These are phyloP conservation scores for Moesziomyces parantarcticus DNA, from an alignment of 1,284 basidiomycete species.

Conservation along the genomic window DNA sequence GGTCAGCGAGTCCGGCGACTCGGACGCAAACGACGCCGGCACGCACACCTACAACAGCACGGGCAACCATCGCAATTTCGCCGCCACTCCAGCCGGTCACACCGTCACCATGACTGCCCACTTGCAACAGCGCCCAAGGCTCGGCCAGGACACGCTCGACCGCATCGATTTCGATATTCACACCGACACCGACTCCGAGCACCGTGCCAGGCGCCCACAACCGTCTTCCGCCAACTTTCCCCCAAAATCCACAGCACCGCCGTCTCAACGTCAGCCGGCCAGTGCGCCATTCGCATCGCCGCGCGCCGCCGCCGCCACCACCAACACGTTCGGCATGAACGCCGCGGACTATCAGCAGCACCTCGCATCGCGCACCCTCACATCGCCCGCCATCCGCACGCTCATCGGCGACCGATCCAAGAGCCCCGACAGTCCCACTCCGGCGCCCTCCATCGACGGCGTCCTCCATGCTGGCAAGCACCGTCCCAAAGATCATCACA, in stretches of 20 bases:
- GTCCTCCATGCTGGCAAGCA: conserved; percentile 23
- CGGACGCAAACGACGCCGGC: conserved; percentile 24
- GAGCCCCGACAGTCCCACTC: conserved; percentile 47
- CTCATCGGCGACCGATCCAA: conserved; percentile 48
- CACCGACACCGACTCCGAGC: conserved; percentile 39
- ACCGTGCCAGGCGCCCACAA: conserved; percentile 12
- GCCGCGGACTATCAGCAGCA: conserved; percentile 50
- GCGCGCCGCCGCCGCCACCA: conserved; percentile 4
- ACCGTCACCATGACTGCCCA: conserved; percentile 32
- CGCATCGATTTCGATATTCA: conserved; percentile 40
- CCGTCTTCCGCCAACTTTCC: background rate
- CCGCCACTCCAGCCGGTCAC: conserved; percentile 41
- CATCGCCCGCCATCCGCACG: conserved; percentile 43
- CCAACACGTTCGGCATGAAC: conserved; percentile 40
- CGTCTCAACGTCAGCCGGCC: too few relatives aligned
- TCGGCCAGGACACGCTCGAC: conserved; percentile 47
- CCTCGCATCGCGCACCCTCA: conserved; percentile 40
- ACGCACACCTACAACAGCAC: conserved; percentile 42
- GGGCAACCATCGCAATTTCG: conserved; percentile 51
- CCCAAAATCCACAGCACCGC: background rate
- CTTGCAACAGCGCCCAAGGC: conserved; percentile 32
- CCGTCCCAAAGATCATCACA: conserved; percentile 3
- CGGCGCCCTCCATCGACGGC: conserved; percentile 43
- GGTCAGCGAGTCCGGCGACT: conserved; percentile 37
- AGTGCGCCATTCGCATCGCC: conserved; percentile 32